Conservation (phyloP, 495 filamentous ascomycete genomes). For the Aspergillus avenaceus region DNA sequence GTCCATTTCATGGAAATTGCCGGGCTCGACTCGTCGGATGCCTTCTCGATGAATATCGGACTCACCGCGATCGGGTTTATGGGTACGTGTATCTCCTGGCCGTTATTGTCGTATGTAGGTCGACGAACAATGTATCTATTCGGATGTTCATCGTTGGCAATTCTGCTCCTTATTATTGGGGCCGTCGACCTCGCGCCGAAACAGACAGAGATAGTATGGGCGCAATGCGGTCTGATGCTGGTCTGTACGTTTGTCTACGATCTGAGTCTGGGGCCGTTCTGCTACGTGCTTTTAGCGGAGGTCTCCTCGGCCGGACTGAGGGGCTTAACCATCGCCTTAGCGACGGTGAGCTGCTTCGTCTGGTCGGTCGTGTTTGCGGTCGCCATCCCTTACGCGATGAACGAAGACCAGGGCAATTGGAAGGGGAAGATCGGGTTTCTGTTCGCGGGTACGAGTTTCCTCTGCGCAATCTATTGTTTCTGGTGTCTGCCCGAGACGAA, state of each 20-base stretch:
- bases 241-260: constrained; percentile 56
- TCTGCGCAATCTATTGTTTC: constrained; percentile 42
- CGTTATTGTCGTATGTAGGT: constrained; percentile 55
- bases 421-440: constrained; percentile 66
- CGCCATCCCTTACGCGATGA: constrained; percentile 64
- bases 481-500: constrained; percentile 60
- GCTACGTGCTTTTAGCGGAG: constrained; percentile 61
- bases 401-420: constrained; percentile 57
- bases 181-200: constrained; percentile 49
- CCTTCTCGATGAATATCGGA: constrained; percentile 63
- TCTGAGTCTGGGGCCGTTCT: constrained; percentile 58
- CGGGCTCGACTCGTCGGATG: constrained; percentile 50
- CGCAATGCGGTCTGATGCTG: constrained; percentile 56
- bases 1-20: constrained; percentile 55
- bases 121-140: constrained; percentile 51
- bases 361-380: constrained; percentile 60
- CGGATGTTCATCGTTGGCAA: constrained; percentile 43
- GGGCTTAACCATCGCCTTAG: constrained; percentile 59
- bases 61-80: constrained; percentile 62
- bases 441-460: constrained; percentile 50
- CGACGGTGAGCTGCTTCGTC: constrained; percentile 53
- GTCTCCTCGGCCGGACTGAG: constrained; percentile 55
- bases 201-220: constrained; percentile 39
- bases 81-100: constrained; percentile 63
- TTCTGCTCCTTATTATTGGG: constrained; percentile 55